Evolutionary conservation across 176 grass and related monocot species (phyloP).

Genomic region (Poa annua): DNA sequence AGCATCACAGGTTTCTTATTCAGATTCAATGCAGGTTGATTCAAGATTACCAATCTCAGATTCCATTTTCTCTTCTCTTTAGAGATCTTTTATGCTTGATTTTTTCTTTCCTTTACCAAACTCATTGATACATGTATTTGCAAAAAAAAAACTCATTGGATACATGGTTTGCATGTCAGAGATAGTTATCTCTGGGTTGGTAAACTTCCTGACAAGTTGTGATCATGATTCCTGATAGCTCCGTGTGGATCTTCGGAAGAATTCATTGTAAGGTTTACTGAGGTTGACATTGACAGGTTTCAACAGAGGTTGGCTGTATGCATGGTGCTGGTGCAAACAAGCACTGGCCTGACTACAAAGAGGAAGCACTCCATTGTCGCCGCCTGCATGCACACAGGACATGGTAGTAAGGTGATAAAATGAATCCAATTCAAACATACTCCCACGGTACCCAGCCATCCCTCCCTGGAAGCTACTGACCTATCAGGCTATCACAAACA

Average conservation of each 20-base stretch:
- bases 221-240: slow-evolving; percentile 1
- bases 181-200: neutral
- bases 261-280: neutral
- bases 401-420: neutral
- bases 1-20: neutral
- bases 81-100: slow-evolving; percentile 23
- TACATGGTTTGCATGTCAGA: neutral
- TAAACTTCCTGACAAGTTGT: slow-evolving; percentile 34
- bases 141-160: neutral
- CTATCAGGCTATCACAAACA: neutral
- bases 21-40: slow-evolving; percentile 11
- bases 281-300: neutral
- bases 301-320: neutral
- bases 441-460: neutral
- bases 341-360: neutral
- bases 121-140: neutral
- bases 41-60: neutral
- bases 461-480: neutral
- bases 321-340: neutral
- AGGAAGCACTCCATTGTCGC: neutral
- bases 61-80: neutral
- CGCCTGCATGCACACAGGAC: neutral
- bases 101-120: slow-evolving; percentile 2
- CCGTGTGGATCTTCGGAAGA: neutral
- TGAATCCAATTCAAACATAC: neutral